Conservation (phyloP, 208 protist genomes). For the Lotmaria passim region DNA sequence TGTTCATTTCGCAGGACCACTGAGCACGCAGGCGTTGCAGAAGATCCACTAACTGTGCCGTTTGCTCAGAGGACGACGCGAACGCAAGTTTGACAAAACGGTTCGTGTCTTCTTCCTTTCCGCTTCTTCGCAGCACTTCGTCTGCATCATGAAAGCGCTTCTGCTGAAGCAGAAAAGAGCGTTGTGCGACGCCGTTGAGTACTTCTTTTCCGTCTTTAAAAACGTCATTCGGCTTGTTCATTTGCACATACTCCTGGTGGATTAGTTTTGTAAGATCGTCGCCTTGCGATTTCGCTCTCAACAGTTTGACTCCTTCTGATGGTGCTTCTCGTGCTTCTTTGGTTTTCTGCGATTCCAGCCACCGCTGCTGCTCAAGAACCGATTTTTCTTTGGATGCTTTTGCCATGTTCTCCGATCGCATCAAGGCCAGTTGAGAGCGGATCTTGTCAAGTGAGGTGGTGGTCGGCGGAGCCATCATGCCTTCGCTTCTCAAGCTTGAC, state of each 20-base stretch:
- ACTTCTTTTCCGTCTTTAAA: constrained; percentile 72
- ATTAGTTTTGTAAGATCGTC: constrained; percentile 22
- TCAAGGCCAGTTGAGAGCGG: constrained; percentile 43
- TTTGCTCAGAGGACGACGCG: constrained; percentile 21
- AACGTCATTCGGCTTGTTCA: constrained; percentile 52
- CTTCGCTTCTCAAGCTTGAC: constrained; percentile 24
- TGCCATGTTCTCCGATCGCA: constrained; percentile 30
- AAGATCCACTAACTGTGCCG: constrained; percentile 11
- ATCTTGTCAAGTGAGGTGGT: constrained; percentile 70
- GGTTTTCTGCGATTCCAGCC: constrained; percentile 14
- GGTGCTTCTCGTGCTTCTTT: constrained; percentile 4
- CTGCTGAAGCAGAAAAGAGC: constrained; percentile 32
- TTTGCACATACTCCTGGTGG: constrained; percentile 18
- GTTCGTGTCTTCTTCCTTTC: constrained; percentile 42
- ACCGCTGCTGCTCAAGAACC: constrained; percentile 15
- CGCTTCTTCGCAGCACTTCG: constrained; percentile 64
- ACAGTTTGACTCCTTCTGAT: background rate
- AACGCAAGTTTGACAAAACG: constrained; percentile 64
- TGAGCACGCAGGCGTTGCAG: constrained; percentile 16
- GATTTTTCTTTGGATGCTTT: constrained; percentile 11
- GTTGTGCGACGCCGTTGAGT: constrained; percentile 43
- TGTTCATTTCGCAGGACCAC: constrained; percentile 17
- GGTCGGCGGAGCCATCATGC: constrained; percentile 53
- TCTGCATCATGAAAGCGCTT: constrained; percentile 61
- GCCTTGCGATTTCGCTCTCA: background rate